Evolutionary conservation across 139 green algal species (phyloP).

Genomic region (Chlorella sp.): DNA sequence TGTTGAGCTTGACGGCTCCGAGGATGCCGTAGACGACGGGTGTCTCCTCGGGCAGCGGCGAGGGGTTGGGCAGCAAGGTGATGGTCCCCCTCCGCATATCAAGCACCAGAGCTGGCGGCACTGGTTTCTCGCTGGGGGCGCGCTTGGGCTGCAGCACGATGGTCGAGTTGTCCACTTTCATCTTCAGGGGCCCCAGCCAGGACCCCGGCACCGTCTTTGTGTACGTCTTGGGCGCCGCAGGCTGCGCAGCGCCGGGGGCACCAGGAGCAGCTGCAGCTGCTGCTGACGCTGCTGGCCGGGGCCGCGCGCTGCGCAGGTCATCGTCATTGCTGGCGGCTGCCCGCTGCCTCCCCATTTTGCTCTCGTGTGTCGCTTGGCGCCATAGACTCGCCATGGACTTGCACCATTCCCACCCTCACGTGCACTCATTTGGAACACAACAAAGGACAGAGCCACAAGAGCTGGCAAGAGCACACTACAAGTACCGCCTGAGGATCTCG

Average conservation of each 20-base stretch:
- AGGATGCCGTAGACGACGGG: neutral
- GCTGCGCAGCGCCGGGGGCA: too few species aligned
- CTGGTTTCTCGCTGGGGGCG: neutral
- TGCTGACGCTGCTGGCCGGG: too few species aligned
- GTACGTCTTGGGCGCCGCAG: too few species aligned
- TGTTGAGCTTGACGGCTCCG: neutral
- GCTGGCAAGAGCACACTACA: constrained; percentile 29
- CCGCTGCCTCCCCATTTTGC: too few species aligned
- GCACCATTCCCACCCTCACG: too few species aligned
- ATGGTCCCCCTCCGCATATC: neutral
- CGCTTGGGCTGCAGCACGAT: neutral
- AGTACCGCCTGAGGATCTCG: constrained; percentile 36
- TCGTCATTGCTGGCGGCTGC: too few species aligned
- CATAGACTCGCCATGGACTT: too few species aligned
- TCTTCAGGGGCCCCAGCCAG: neutral
- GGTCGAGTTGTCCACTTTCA: neutral
- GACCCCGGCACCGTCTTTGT: neutral
- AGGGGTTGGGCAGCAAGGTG: neutral
- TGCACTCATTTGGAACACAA: too few species aligned
- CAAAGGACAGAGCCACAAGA: too few species aligned
- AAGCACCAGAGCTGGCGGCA: neutral
- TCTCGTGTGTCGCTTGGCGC: too few species aligned
- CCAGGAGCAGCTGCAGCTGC: too few species aligned
- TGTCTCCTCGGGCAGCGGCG: neutral
- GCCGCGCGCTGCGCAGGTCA: too few species aligned